Percentiles rank a stretch among this genome's conserved stretches.
Conservation (phyloP, 169 alveolate genomes). For the Babesia sp. region DNA sequence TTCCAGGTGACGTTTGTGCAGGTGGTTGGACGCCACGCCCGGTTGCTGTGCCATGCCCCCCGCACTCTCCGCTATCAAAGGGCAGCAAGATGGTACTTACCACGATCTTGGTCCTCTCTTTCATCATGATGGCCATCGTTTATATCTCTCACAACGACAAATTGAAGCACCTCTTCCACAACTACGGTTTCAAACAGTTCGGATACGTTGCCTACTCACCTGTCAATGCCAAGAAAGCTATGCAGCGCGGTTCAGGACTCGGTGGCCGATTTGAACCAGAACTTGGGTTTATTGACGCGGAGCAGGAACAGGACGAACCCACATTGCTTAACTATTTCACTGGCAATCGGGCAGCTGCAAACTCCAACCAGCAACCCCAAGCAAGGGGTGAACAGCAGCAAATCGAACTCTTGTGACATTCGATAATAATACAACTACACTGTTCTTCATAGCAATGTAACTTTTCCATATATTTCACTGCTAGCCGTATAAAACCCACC, state of each 20-base stretch:
- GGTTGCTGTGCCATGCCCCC: slow-evolving; percentile 91
- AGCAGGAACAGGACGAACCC: slow-evolving; percentile 82
- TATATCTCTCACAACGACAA: slow-evolving; percentile 55
- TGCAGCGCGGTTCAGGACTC: slow-evolving; percentile 29
- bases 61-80: slow-evolving; percentile 81
- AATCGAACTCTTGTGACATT: slow-evolving; percentile 46
- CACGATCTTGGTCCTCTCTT: slow-evolving; percentile 39
- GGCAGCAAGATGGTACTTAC: slow-evolving; percentile 66
- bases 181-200: slow-evolving; percentile 71
- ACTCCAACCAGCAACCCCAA: slow-evolving; percentile 1
- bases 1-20: slow-evolving; percentile 95
- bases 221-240: slow-evolving; percentile 56
- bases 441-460: too few relatives aligned
- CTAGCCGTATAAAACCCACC: too few relatives aligned
- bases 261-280: slow-evolving; percentile 79
- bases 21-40: slow-evolving; percentile 93
- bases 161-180: slow-evolving; percentile 60
- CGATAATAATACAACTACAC: neutral
- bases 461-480: too few relatives aligned
- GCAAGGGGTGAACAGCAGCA: slow-evolving; percentile 17
- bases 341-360: slow-evolving; percentile 12
- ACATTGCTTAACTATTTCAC: slow-evolving; percentile 66
- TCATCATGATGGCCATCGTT: slow-evolving; percentile 51
- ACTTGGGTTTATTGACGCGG: slow-evolving; percentile 80
- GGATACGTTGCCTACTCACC: slow-evolving; percentile 72